Percentiles rank a stretch among this genome's conserved stretches.
These are phyloP conservation scores for Polyplosphaeria fusca DNA, from an alignment of 495 filamentous ascomycete species.

Conservation along the genomic window DNA sequence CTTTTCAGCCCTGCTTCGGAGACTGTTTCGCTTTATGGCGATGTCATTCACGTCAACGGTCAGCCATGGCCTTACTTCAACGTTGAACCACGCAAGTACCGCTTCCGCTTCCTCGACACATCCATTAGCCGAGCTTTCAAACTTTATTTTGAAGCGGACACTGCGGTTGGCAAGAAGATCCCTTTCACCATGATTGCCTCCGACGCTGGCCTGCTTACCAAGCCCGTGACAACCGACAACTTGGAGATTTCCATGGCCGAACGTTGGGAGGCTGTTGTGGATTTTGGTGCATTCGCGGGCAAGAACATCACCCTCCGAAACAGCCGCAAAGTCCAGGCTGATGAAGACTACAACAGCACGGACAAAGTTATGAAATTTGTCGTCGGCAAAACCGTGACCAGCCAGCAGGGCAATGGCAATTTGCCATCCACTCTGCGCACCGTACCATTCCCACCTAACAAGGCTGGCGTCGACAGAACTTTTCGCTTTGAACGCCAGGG, in stretches of 20 bases:
- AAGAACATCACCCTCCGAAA: constrained; percentile 52
- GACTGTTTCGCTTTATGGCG: constrained; percentile 49
- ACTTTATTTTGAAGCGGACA: constrained; percentile 44
- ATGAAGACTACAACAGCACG: constrained; percentile 49
- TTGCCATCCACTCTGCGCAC: constrained; percentile 37
- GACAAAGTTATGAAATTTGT: constrained; percentile 55
- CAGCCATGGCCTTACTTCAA: constrained; percentile 55
- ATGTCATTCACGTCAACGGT: constrained; percentile 56
- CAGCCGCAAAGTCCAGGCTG: constrained; percentile 42
- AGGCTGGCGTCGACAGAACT: constrained; percentile 41
- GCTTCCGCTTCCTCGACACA: constrained; percentile 52
- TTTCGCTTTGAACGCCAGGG: constrained; percentile 49
- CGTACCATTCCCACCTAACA: constrained; percentile 40
- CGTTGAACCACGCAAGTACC: constrained; percentile 59
- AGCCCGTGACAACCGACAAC: constrained; percentile 38
- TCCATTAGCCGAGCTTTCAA: constrained; percentile 50
- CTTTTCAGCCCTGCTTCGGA: constrained; percentile 46
- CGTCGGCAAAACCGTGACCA: constrained; percentile 45
- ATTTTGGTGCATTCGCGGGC: constrained; percentile 49
- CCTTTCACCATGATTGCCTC: constrained; percentile 55
- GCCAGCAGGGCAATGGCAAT: constrained; percentile 37
- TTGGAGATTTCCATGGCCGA: constrained; percentile 54
- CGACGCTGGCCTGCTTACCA: constrained; percentile 49
- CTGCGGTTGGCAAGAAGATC: constrained; percentile 35
- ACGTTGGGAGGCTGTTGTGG: constrained; percentile 55